Evolutionary conservation across 768 basidiomycete species (phyloP), one percentile per base, ranked within the genome.

Genomic region (Mycena vulgaris): DNA sequence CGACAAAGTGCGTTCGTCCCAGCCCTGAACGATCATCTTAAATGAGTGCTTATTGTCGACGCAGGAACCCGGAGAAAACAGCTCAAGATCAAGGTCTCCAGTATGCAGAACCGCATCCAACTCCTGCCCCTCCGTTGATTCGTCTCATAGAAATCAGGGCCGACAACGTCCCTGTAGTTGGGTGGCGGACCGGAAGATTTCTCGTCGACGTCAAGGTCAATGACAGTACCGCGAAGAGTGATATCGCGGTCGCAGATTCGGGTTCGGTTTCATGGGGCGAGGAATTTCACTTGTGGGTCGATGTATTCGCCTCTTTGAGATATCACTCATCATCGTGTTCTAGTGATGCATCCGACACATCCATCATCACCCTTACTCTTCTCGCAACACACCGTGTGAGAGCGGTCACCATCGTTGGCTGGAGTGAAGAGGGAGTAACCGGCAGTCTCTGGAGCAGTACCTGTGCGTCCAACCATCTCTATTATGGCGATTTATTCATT

Each of bases 221-320:
- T 33, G 45, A 37, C 28, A 19, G 33, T 23, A 28, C 9, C 39
- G 17, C 25, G 27, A 63, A 16, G 7, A 63, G 55, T 14, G 45
- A 11, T 0, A 42, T 51, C 31, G 48, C 47, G 25, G 39, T 42
- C 11, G 68, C 55, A 6, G 33, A 33, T 3, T 47, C 55, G 2
- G 62, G 48, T 23, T 23, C n/a, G 48, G 68, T 45, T 40, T 28
- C 31, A 6, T 69, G 68, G 68, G 48, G 52, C 5, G 55, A 58
- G 0, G 68, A 58, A 21, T 33, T 69, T 52, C 68, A 69, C 58
- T 51, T 69, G 68, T 69, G 48, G 1, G 68, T 51, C 17, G 11
- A 19, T 45, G 7, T 8, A 21, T 8, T 2, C 27, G 3, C 33
- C 10, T 35, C 31, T 28, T n/a, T 14, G 25, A 30, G 28, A 33